Evolutionary conservation across 176 grass and related monocot genomes (phyloP).

Genomic region (Phragmites australis): DNA sequence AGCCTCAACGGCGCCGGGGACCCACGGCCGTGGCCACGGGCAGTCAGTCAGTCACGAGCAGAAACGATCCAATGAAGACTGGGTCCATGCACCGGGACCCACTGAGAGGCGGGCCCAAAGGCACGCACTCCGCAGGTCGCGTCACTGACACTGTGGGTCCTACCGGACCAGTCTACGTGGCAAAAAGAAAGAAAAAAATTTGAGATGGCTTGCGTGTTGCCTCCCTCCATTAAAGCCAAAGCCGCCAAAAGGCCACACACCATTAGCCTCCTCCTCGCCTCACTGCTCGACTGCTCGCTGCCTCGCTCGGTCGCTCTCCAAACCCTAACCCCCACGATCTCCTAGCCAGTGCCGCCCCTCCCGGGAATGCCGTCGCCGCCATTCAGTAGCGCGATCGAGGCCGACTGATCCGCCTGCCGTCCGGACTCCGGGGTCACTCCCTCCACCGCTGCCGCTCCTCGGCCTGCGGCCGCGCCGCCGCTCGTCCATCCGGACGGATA

Average conservation of each 20-base stretch:
- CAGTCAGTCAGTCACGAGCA: not conserved
- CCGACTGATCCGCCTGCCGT: not conserved
- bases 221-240: slow-evolving; percentile 72
- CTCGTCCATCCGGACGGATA: not conserved
- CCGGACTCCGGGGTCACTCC: not conserved
- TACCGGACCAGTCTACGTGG: not conserved
- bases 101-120: not conserved
- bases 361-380: not conserved
- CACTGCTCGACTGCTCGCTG: not conserved
- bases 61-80: not conserved
- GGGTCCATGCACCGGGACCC: not conserved
- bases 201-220: slow-evolving; percentile 44
- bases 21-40: not conserved
- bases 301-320: not conserved
- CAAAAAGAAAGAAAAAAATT: no score
- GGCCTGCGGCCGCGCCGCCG: not conserved
- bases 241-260: slow-evolving; percentile 40
- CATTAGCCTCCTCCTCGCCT: not conserved
- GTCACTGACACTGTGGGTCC: not conserved
- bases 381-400: not conserved
- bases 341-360: not conserved
- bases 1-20: not conserved
- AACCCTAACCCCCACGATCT: slow-evolving; percentile 42
- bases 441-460: not conserved
- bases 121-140: not conserved